Conservation (phyloP, 1,284 basidiomycete genomes). For the Tetrapyrgos nigripes region DNA sequence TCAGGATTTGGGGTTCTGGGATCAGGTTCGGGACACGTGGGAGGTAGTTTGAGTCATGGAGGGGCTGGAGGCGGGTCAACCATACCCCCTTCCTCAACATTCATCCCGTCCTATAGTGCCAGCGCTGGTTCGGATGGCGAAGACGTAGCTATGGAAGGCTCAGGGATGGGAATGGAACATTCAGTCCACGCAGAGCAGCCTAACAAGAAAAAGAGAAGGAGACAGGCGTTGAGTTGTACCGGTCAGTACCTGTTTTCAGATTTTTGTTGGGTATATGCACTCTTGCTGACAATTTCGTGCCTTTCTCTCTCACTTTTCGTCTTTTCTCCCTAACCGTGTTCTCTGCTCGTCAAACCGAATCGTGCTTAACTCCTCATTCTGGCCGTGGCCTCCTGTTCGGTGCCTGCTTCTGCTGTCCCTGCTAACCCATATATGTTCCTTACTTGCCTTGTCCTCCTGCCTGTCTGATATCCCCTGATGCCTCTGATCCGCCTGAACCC, state of each 20-base stretch:
- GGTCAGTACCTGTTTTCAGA: conserved; percentile 50
- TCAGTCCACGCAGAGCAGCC: not conserved
- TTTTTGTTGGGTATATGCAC: not conserved
- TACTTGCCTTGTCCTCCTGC: not conserved
- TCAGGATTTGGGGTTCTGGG: not conserved
- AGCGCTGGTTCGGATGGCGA: not conserved
- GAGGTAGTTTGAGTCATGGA: not conserved
- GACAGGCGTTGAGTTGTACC: conserved; percentile 80
- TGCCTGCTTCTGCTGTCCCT: not conserved
- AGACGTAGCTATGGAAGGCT: not conserved
- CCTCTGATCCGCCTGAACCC: not conserved
- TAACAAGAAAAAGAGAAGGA: conserved; percentile 73
- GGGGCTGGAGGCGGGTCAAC: not conserved
- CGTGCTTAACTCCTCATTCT: too few species aligned
- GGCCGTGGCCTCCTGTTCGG: not conserved
- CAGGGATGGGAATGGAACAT: not conserved
- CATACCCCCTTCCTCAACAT: not conserved
- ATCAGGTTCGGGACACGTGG: not conserved
- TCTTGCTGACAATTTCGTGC: not conserved
- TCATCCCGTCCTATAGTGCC: not conserved
- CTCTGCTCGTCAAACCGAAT: not conserved
- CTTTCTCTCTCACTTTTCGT: not conserved
- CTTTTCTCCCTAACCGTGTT: too few species aligned
- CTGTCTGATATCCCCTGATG: not conserved
- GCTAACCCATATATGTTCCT: not conserved